phyloP scores from a whole-genome alignment of 208 protist genomes.

The Trypanosoma congolense region DNA sequence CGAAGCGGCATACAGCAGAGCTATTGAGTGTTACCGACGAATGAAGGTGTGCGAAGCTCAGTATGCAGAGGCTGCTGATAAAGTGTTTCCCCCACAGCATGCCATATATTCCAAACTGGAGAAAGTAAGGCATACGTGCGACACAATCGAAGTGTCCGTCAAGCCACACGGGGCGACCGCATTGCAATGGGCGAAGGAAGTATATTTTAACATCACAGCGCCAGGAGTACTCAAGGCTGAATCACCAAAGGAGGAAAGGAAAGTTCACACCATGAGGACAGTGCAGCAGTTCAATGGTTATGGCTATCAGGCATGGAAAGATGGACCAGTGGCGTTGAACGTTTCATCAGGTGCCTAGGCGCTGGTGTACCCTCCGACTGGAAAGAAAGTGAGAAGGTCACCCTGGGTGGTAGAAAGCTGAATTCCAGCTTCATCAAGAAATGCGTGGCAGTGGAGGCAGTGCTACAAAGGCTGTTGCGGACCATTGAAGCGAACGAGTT shows the following conservation, averaged over 20 bases:
- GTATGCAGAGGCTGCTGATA: background rate
- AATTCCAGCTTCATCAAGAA: slow-evolving; percentile 16
- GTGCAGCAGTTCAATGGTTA: background rate
- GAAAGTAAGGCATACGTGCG: background rate
- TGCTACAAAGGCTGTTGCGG: background rate
- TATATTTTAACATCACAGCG: background rate
- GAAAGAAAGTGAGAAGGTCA: background rate
- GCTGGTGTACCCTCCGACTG: slow-evolving; percentile 1
- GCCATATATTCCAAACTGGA: background rate
- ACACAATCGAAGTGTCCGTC: background rate
- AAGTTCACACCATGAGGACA: background rate
- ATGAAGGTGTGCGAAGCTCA: background rate
- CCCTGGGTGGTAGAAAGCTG: background rate
- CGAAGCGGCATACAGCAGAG: background rate
- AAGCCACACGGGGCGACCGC: background rate
- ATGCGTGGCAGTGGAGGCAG: slow-evolving; percentile 13
- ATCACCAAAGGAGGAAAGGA: background rate
- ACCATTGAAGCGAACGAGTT: background rate
- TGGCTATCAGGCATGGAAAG: no score
- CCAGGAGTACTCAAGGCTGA: background rate
- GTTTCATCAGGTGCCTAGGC: slow-evolving; percentile 10
- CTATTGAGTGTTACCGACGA: background rate
- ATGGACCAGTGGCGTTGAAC: slow-evolving; percentile 9
- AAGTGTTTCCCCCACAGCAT: background rate
- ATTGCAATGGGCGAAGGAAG: background rate